Evolutionary conservation across 805 yeast species (phyloP), one percentile per base, ranked within the genome.

Genomic region (Yarrowia yakushimensis): DNA sequence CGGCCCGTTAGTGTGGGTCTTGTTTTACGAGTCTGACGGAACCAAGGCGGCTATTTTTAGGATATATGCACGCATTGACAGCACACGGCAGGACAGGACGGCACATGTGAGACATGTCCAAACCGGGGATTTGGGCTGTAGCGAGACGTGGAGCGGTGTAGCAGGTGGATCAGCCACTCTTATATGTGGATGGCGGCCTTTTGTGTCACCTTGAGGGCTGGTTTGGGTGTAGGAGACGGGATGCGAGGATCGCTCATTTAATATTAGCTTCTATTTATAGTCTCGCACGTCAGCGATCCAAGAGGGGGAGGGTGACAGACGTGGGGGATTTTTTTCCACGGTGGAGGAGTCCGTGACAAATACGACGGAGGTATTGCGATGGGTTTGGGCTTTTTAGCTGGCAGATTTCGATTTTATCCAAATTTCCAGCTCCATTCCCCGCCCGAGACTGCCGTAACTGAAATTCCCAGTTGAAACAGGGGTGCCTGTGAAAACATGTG

Each of bases 161-260:
- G n/a, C n/a, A n/a, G n/a, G n/a, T n/a, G n/a, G n/a, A n/a, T n/a
- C n/a, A n/a, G n/a, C 39, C 17, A 7, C 39, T 34, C 22, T n/a
- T 34, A 34, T 34, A 34, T 17, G 15, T 34, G 11, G 34, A 13
- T n/a, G 34, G 34, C 34, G 15, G n/a, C 5, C n/a, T n/a, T n/a
- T n/a, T n/a, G n/a, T n/a, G n/a, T n/a, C 7, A 41, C 11, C 1
- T 8, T 8, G 27, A 30, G 55, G 55, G 55, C 55, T 33, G 22
- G 22, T 31, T 48, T 31, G 39, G 22, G 20, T 31, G 30, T 48
- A 39, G 55, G 55, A 48, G 55, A 30, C 55, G 55, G 55, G 55
- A 48, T 48, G 55, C 55, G 55, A 48, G 55, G 55, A 48, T 48
- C 55, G 55, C 55, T 48, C 39, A 22, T 48, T 33, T 48, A 48